Conservation (phyloP, 2,329 filamentous ascomycete genomes). For the Tolypocladium pustulatum region DNA sequence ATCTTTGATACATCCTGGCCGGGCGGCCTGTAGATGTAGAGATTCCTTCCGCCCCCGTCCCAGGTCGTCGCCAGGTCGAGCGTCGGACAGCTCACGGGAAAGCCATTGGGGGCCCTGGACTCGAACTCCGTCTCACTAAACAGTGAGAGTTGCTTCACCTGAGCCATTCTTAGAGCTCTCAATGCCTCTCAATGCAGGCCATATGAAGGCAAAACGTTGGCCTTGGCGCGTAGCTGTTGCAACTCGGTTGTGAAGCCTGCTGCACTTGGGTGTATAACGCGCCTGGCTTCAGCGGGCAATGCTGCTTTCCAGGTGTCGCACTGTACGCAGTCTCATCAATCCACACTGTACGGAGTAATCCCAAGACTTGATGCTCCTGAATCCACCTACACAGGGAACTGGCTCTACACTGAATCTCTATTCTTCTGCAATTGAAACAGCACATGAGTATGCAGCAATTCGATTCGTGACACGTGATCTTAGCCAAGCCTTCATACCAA, state of each 20-base stretch:
- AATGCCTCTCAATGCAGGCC: not conserved
- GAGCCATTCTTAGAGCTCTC: slow-evolving; percentile 12
- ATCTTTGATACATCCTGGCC: slow-evolving; percentile 54
- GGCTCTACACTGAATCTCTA: not conserved
- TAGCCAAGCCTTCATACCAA: not conserved
- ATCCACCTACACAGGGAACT: not conserved
- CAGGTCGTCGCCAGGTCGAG: slow-evolving; percentile 71
- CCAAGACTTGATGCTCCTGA: not conserved
- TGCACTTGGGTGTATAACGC: not conserved
- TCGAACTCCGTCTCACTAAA: slow-evolving; percentile 49
- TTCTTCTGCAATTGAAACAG: too few species aligned
- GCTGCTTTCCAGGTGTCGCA: not conserved
- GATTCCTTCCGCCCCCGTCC: slow-evolving; percentile 54
- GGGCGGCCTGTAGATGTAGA: slow-evolving; percentile 70
- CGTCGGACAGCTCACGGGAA: slow-evolving; percentile 68
- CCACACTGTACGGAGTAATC: not conserved
- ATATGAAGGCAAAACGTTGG: not conserved
- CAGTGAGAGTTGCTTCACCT: slow-evolving; percentile 28
- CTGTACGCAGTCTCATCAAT: not conserved
- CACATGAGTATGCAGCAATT: not conserved
- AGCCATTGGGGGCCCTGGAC: slow-evolving; percentile 40
- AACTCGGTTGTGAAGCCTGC: not conserved
- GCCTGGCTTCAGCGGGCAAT: not conserved
- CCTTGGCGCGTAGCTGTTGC: not conserved
- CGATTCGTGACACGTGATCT: not conserved